phyloP scores from a whole-genome alignment of 2,329 filamentous ascomycete genomes.

The Diplocarpon mali region DNA sequence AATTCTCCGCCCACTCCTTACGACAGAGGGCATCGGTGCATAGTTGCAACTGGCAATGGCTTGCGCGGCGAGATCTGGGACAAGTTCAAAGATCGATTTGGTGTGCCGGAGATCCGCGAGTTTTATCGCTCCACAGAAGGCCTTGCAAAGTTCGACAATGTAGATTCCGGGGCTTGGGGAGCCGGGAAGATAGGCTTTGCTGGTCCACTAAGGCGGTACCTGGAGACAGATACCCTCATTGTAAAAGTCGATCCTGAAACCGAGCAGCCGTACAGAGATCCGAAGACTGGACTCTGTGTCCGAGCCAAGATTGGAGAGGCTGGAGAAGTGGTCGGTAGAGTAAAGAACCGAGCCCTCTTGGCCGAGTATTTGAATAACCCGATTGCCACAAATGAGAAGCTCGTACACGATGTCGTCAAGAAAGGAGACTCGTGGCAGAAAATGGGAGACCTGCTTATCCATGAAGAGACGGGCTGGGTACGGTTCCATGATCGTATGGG shows the following conservation, averaged over 20 bases:
- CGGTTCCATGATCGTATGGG: conserved; percentile 38
- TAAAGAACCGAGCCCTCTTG: conserved; percentile 30
- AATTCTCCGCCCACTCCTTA: conserved; percentile 33
- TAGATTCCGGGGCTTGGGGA: conserved; percentile 30
- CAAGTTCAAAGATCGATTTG: conserved; percentile 33
- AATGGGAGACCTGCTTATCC: conserved; percentile 34
- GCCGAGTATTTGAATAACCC: conserved; percentile 33
- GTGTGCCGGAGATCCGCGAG: conserved; percentile 35
- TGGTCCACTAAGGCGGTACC: conserved; percentile 30
- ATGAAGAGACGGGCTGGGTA: conserved; percentile 32
- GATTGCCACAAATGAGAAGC: conserved; percentile 33
- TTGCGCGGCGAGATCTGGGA: conserved; percentile 38
- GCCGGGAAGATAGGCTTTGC: conserved; percentile 34
- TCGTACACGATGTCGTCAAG: conserved; percentile 33
- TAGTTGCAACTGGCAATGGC: conserved; percentile 36
- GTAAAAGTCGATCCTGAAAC: conserved; percentile 29
- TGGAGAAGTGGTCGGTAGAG: conserved; percentile 35
- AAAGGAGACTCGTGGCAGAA: conserved; percentile 36
- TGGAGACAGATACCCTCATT: conserved; percentile 33
- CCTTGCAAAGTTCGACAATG: conserved; percentile 35
- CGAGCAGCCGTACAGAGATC: conserved; percentile 32
- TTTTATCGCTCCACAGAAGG: conserved; percentile 38
- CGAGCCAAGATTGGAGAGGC: conserved; percentile 29
- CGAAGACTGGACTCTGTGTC: conserved; percentile 34
- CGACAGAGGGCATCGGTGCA: conserved; percentile 34